phyloP scores from a whole-genome alignment of 1,284 basidiomycete genomes.

The Marasmius oreades region DNA sequence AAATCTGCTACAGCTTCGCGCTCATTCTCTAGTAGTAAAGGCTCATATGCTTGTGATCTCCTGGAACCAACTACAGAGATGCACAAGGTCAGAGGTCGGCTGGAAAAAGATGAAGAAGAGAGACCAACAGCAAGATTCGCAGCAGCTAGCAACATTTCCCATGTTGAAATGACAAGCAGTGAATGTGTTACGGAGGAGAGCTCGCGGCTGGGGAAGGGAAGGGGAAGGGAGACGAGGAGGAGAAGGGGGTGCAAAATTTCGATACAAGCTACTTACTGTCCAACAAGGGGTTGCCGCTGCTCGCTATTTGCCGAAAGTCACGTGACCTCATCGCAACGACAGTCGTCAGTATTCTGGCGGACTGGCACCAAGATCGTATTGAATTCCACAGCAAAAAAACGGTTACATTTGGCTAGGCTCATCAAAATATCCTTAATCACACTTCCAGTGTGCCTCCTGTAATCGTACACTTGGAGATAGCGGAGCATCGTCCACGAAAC shows the following conservation, averaged over 20 bases:
- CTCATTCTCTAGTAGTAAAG: constrained; percentile 94
- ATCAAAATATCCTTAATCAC: too few relatives aligned
- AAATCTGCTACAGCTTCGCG: constrained; percentile 98
- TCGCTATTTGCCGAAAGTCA: not conserved
- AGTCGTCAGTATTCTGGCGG: not conserved
- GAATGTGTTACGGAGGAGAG: constrained; percentile 5
- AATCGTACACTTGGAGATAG: too few relatives aligned
- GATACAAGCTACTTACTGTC: too few relatives aligned
- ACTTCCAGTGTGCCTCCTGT: too few relatives aligned
- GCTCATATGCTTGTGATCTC: constrained; percentile 87
- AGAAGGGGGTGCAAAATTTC: constrained; percentile 7
- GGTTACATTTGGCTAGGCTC: too few relatives aligned
- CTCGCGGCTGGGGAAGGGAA: not conserved
- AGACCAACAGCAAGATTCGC: constrained; percentile 71
- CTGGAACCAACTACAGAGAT: constrained; percentile 60
- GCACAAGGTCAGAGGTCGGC: not conserved
- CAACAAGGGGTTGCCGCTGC: not conserved
- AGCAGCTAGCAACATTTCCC: constrained; percentile 68
- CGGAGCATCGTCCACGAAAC: too few relatives aligned
- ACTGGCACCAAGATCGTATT: not conserved
- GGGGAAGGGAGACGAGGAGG: constrained; percentile 1
- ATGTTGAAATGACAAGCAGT: constrained; percentile 25
- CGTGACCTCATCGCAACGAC: not conserved
- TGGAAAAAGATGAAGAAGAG: constrained; percentile 13
- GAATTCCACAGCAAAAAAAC: not conserved